Evolutionary conservation across 352 stramenopile species (phyloP), one percentile per base, ranked within the genome.

Genomic region (Globisporangium spinosum): DNA sequence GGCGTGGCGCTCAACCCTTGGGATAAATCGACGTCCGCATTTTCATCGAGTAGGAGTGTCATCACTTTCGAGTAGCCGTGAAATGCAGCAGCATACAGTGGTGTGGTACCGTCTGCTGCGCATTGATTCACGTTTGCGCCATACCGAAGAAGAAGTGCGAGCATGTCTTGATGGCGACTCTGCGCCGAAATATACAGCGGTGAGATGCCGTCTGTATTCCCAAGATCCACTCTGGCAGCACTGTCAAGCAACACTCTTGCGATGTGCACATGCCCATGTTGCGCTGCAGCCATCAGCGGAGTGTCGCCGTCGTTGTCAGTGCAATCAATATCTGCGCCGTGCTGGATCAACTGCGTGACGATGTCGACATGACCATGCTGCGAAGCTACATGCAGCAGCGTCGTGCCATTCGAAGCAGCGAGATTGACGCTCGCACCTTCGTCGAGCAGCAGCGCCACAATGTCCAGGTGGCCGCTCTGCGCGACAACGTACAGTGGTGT

Each of bases 241-340:
- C 45, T 29, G 22, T 65, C 17, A 0, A 65, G 60, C n/a, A 65
- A 34, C 25, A 65, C 12, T 23, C 58, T 13, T 47, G 29, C 60
- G 45, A 65, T n/a, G 17, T 22, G 45, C 20, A 49, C n/a, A 20
- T 58, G 60, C 1, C 60, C 60, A n/a, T 65, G 23, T 3, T 47
- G 45, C 4, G n/a, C 43, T n/a, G 60, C 60, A 49, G 32, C 60
- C 60, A 65, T 25, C 45, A 65, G n/a, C 6, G 60, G 45, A n/a
- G 60, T 35, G 45, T 65, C 45, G 9, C 60, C 60, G 23, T 65
- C 45, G 10, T 57, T 25, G 45, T 65, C 60, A 7, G 20, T 9
- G 13, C 29, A 15, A 34, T 65, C 45, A 0, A 65, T 6, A 8
- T 38, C 27, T n/a, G 60, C 60, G 15, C 43, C 27, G 15, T n/a